Percentiles rank a stretch among this genome's conserved stretches.
These are phyloP conservation scores for Paxillus involutus DNA, from an alignment of 768 basidiomycete species.

Conservation along the genomic window DNA sequence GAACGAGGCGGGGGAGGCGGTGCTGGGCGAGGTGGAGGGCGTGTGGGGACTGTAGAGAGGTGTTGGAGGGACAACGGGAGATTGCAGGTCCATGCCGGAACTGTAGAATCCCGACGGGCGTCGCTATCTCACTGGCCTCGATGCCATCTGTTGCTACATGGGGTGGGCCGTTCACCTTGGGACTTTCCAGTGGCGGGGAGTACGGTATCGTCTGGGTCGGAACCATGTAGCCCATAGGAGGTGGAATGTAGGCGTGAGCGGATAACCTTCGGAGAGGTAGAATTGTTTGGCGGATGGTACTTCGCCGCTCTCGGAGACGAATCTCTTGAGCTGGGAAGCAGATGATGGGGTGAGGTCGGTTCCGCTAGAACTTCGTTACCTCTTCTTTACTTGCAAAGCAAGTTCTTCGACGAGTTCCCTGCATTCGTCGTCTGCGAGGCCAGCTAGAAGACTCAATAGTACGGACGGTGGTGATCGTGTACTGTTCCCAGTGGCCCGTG, in stretches of 20 bases:
- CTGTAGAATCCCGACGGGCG: slow-evolving; percentile 16
- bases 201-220: slow-evolving; percentile 28
- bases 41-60: slow-evolving; percentile 25
- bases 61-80: slow-evolving; percentile 14
- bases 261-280: slow-evolving; percentile 27
- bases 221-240: slow-evolving; percentile 27
- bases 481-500: slow-evolving; percentile 67
- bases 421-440: slow-evolving; percentile 58
- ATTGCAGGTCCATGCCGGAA: slow-evolving; percentile 14
- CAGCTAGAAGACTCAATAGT: slow-evolving; percentile 54
- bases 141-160: slow-evolving; percentile 8
- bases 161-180: slow-evolving; percentile 13
- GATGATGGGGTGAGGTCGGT: slow-evolving; percentile 2
- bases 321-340: slow-evolving; percentile 25
- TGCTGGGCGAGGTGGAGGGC: slow-evolving; percentile 12
- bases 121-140: slow-evolving; percentile 17
- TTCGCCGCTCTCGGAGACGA: slow-evolving; percentile 22
- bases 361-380: slow-evolving; percentile 5
- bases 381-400: slow-evolving; percentile 39
- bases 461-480: slow-evolving; percentile 57
- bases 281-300: slow-evolving; percentile 27
- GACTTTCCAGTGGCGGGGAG: slow-evolving; percentile 18
- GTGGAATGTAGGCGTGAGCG: slow-evolving; percentile 30
- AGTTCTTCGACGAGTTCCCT: slow-evolving; percentile 56
- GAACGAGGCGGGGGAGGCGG: slow-evolving; percentile 29